phyloP scores from a whole-genome alignment of 1,139 yeast species.

The Meyerozyma smithsonii region DNA sequence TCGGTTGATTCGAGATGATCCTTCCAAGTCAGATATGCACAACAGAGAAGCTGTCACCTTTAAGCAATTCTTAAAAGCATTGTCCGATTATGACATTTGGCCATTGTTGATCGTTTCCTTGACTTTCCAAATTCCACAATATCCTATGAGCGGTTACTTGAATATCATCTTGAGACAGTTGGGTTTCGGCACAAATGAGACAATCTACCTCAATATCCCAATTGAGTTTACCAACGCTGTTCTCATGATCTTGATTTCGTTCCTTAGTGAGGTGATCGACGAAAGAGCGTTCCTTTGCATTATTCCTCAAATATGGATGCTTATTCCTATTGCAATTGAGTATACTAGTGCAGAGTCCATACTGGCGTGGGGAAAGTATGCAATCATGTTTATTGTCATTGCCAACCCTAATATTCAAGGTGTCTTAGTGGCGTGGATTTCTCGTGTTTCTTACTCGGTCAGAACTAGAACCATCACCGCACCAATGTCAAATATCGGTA shows the following conservation, averaged over 20 bases:
- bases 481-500: constrained; percentile 19
- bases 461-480: constrained; percentile 20
- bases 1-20: constrained; percentile 14
- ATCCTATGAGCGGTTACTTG: constrained; percentile 33
- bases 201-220: constrained; percentile 54
- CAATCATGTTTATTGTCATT: not conserved
- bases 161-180: constrained; percentile 47
- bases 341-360: not conserved
- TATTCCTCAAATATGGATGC: constrained; percentile 16
- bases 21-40: constrained; percentile 14
- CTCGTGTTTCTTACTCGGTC: constrained; percentile 13
- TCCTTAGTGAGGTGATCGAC: constrained; percentile 35
- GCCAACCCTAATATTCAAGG: constrained; percentile 1
- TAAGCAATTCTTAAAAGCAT: constrained; percentile 9
- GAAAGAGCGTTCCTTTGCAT: constrained; percentile 23
- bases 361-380: constrained; percentile 2
- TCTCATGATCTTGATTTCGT: constrained; percentile 33
- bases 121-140: not conserved
- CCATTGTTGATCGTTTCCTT: constrained; percentile 10
- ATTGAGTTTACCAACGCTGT: constrained; percentile 33
- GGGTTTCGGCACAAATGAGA: constrained; percentile 52
- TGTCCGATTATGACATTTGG: constrained; percentile 14
- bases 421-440: constrained; percentile 4
- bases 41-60: constrained; percentile 11
- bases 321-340: constrained; percentile 8